phyloP scores from a whole-genome alignment of 2,329 filamentous ascomycete genomes.

The Clonostachys rhizophaga region DNA sequence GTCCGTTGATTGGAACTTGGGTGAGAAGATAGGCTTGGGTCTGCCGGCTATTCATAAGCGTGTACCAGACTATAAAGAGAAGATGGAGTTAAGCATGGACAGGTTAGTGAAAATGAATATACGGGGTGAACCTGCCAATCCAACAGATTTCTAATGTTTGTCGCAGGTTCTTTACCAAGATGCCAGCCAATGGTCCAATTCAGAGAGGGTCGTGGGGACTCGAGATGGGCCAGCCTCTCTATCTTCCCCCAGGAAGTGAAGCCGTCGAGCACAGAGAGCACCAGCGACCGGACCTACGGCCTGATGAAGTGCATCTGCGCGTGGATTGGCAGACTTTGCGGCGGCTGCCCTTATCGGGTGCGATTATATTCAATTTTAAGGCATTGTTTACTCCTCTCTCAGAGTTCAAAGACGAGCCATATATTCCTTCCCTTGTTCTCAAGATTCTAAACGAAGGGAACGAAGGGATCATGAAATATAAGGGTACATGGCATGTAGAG shows the following conservation, averaged over 20 bases:
- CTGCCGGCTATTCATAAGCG: constrained; percentile 67
- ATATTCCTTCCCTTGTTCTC: constrained; percentile 62
- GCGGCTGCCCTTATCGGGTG: constrained; percentile 70
- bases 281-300: constrained; percentile 51
- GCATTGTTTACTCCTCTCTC: constrained; percentile 72
- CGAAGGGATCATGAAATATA: constrained; percentile 69
- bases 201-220: constrained; percentile 83
- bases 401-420: constrained; percentile 67
- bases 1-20: constrained; percentile 74
- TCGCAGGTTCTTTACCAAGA: constrained; percentile 72
- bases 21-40: constrained; percentile 65
- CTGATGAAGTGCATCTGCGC: constrained; percentile 61
- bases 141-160: background rate
- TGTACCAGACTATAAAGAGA: constrained; percentile 81
- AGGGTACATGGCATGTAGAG: constrained; percentile 76
- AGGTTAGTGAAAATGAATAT: constrained; percentile 40
- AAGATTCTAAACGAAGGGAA: constrained; percentile 66
- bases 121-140: background rate
- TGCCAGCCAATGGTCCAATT: constrained; percentile 69
- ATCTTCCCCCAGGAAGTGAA: constrained; percentile 64
- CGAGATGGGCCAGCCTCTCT: constrained; percentile 71
- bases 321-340: constrained; percentile 89
- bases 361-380: constrained; percentile 84
- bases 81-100: constrained; percentile 86
- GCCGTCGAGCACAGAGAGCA: constrained; percentile 54